Percentiles rank a stretch among this genome's conserved stretches.
Conservation (phyloP, 176 grass and related monocot genomes). For the Ampelocalamus luodianensis region DNA sequence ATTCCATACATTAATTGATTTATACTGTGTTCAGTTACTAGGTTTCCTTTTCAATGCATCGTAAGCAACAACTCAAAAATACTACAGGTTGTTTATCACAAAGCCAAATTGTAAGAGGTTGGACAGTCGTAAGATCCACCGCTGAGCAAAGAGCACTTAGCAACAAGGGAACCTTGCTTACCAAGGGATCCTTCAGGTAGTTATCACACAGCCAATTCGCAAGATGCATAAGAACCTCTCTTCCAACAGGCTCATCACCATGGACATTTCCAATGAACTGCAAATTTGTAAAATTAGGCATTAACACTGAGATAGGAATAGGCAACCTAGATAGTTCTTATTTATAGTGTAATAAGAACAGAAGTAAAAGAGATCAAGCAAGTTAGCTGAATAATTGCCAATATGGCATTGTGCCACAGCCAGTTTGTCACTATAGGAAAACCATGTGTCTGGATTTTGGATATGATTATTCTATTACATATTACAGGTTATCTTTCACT, state of each 20-base stretch:
- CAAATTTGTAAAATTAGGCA: neutral
- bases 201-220: slow-evolving; percentile 93
- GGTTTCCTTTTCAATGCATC: neutral
- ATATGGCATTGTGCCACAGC: neutral
- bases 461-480: neutral
- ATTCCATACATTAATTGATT: neutral
- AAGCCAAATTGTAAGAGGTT: slow-evolving; percentile 7
- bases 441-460: neutral
- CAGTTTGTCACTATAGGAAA: neutral
- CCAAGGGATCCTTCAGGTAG: slow-evolving; percentile 79
- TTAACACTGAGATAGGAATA: slow-evolving; percentile 17
- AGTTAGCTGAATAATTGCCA: neutral
- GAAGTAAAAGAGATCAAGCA: neutral
- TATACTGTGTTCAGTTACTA: neutral
- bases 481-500: neutral
- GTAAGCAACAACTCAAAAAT: slow-evolving; percentile 18
- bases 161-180: slow-evolving; percentile 39
- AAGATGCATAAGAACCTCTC: slow-evolving; percentile 88
- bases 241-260: slow-evolving; percentile 93
- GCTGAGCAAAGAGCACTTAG: neutral
- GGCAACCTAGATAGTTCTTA: neutral
- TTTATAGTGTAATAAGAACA: too few relatives aligned
- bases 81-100: slow-evolving; percentile 1
- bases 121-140: neutral
- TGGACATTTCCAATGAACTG: slow-evolving; percentile 97